Evolutionary conservation across 768 basidiomycete species (phyloP).

Genomic region (Pholiota conissans): DNA sequence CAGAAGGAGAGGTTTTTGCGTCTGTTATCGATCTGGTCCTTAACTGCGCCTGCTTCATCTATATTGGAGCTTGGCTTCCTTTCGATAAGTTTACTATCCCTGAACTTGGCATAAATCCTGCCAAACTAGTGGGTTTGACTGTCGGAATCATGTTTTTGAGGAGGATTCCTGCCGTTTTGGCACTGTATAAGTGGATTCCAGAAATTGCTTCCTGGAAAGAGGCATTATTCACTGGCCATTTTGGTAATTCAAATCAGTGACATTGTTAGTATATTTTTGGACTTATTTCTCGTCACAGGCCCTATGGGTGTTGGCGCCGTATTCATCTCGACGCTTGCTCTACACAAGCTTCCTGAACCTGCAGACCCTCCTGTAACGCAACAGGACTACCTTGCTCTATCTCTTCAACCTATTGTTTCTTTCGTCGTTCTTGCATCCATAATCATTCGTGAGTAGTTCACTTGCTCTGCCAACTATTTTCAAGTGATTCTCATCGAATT

Average conservation of each 20-base stretch:
- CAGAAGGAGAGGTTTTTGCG: slow-evolving; percentile 84
- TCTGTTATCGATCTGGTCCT: slow-evolving; percentile 88
- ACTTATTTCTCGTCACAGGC: slow-evolving; percentile 31
- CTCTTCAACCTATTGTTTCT: slow-evolving; percentile 80
- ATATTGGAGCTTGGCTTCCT: slow-evolving; percentile 87
- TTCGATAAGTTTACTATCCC: slow-evolving; percentile 57
- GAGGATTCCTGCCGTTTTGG: slow-evolving; percentile 76
- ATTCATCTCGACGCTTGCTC: slow-evolving; percentile 80
- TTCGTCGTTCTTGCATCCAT: slow-evolving; percentile 90
- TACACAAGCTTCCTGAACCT: slow-evolving; percentile 60
- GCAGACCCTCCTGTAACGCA: slow-evolving; percentile 62
- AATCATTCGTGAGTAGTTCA: slow-evolving; percentile 59
- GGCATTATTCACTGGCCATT: slow-evolving; percentile 91
- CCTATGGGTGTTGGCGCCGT: slow-evolving; percentile 92
- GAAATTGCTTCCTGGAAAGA: slow-evolving; percentile 85
- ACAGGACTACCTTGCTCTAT: slow-evolving; percentile 67
- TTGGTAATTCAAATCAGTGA: slow-evolving; percentile 47
- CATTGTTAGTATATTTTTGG: neutral
- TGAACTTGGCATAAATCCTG: slow-evolving; percentile 62
- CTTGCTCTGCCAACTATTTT: neutral
- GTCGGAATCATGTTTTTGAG: slow-evolving; percentile 72
- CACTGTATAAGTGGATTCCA: slow-evolving; percentile 82
- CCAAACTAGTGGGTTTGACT: slow-evolving; percentile 69
- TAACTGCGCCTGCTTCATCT: slow-evolving; percentile 80
- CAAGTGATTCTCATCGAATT: neutral